phyloP scores from a whole-genome alignment of 768 basidiomycete species.

The Neoboletus subvelutipes region DNA sequence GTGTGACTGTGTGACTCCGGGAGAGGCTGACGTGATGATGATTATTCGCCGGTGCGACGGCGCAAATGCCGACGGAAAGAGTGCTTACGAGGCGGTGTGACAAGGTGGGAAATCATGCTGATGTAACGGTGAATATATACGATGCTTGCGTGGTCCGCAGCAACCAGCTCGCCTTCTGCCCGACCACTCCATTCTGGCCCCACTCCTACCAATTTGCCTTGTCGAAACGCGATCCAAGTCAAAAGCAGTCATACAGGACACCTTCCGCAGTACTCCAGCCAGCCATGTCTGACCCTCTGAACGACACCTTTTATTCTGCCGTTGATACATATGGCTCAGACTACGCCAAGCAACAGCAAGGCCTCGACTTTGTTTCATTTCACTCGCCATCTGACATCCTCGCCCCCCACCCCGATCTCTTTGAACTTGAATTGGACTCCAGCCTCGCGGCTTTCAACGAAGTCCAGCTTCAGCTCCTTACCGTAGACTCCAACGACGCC shows the following conservation, averaged over 20 bases:
- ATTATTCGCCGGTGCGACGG: slow-evolving; percentile 8
- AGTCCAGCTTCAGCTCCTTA: slow-evolving; percentile 57
- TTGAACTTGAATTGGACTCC: slow-evolving; percentile 79
- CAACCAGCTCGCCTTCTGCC: slow-evolving; percentile 13
- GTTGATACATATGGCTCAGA: slow-evolving; percentile 37
- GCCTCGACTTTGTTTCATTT: slow-evolving; percentile 68
- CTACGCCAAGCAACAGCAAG: slow-evolving; percentile 41
- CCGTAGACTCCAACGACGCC: slow-evolving; percentile 62
- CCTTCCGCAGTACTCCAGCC: slow-evolving; percentile 27
- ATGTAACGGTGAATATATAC: slow-evolving; percentile 38
- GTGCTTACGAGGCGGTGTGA: slow-evolving; percentile 24
- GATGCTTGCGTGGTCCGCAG: slow-evolving; percentile 36
- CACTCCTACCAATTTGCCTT: slow-evolving; percentile 3
- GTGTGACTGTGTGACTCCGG: slow-evolving; percentile 8
- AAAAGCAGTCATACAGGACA: slow-evolving; percentile 16
- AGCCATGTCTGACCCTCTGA: slow-evolving; percentile 33
- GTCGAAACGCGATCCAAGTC: slow-evolving; percentile 16
- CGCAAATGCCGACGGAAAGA: slow-evolving; percentile 17
- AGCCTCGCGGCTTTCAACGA: slow-evolving; percentile 68
- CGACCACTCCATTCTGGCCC: slow-evolving; percentile 2
- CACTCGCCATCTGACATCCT: slow-evolving; percentile 67
- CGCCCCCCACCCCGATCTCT: slow-evolving; percentile 77
- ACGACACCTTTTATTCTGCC: slow-evolving; percentile 34
- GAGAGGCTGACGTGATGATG: slow-evolving; percentile 17
- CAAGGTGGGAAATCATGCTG: slow-evolving; percentile 32